Evolutionary conservation across 2,329 filamentous ascomycete species (phyloP), one percentile per base, ranked within the genome.

Genomic region (Thielaviopsis ethacetica): DNA sequence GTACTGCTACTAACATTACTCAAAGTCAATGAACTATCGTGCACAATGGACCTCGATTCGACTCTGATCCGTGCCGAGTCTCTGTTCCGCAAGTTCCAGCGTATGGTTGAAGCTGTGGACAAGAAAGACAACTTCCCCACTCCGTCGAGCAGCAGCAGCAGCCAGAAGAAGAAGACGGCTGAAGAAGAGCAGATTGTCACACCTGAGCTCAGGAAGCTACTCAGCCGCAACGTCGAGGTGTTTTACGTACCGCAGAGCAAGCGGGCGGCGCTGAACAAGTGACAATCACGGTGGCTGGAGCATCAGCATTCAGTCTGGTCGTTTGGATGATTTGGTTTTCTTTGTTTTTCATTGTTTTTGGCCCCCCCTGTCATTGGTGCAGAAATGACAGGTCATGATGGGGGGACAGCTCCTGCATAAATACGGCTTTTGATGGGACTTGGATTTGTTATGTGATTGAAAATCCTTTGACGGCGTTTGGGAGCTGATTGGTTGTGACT

Each of bases 21-120:
- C 3, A 34, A 21, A 93, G 89, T 98, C 66, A 98, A 98, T 68
- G 93, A 98, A 69, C 80, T 98, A 1, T 95, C 89, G 5, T 86
- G 86, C 63, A 94, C 86, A 1, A 97, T 98, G 67, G 93, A 98
- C 65, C 80, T 98, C 0, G 80, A 90, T 57, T 85, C 85, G 0
- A 94, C 89, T 0, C 80, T 97, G 19, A 83, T 95, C 61, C 82
- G 91, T 34, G 93, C 93, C 12, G 93, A 98, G 71, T 80, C 83
- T 0, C 80, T 98, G 2, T 98, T 94, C 75, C 83, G 82, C 63
- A 84, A 87, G 55, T 98, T 95, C 71, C 85, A 94, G 66, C 81
- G 90, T 52, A 85, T 88, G 1, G 86, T 98, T 12, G 89, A 97
- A 67, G 86, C 88, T 0, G 85, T 95, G 41, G 94, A 98, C 71